Evolutionary conservation across 2,329 filamentous ascomycete genomes (phyloP), one percentile per base, ranked within the genome.

Genomic region (Cladosporium sp.): DNA sequence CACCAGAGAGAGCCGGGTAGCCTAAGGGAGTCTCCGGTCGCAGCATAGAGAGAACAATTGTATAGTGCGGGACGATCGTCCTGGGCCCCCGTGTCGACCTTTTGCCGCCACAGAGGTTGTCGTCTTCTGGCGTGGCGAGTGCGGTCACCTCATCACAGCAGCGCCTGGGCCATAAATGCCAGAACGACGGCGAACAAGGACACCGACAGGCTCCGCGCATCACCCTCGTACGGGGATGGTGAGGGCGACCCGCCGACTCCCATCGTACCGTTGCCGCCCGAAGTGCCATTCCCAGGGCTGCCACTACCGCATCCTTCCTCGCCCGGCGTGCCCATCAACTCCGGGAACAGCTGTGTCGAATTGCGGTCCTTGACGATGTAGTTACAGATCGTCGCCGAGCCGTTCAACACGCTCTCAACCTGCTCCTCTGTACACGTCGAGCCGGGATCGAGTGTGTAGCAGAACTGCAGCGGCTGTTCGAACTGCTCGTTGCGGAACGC

Each of bases 341-440:
- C 53, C 28, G 60, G 60, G 46, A 57, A 62, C 48, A 59, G 22
- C 34, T 35, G 18, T 4, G 58, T 59, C 33, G 58, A 56, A 34
- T 61, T 59, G 50, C 31, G 43, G 33, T 62, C 56, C 35, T 56
- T 55, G 9, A 62, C 45, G 28, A 61, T 57, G 10, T 53, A 62
- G 16, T 55, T 54, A 38, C 53, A 50, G 33, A 62, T 44, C 34
- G 53, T 40, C 32, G 52, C 55, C 7, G 53, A 59, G 3, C 57
- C 60, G 19, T 58, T 55, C 28, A 50, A 6, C 16, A 58, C 4
- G 13, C 31, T 41, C 2, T 52, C 52, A 34, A 58, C 46, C 40
- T 62, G 60, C 49, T 57, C 56, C 28, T 59, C 52, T 14, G 53
- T 56, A 50, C 60, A 62, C 9, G 60, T 62, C n/a, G 33, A 38